These are phyloP conservation scores for Pseudocercospora fijiensis DNA, from an alignment of 2,329 filamentous ascomycete species.

Conservation along the genomic window DNA sequence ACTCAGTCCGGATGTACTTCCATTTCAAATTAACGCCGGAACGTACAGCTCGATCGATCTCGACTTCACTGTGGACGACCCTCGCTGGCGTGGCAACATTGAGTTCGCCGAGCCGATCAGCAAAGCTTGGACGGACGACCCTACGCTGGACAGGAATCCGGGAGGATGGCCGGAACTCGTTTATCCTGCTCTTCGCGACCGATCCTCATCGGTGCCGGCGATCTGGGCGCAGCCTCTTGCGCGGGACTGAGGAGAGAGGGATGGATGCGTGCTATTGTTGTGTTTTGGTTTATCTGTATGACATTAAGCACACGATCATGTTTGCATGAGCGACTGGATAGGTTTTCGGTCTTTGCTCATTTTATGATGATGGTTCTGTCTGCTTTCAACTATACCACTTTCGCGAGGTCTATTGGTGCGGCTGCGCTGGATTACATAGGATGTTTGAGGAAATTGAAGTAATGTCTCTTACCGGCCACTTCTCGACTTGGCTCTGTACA, in stretches of 20 bases:
- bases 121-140: neutral
- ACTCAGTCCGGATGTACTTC: neutral
- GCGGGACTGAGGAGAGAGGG: neutral
- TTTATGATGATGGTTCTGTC: neutral
- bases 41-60: neutral
- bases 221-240: neutral
- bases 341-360: neutral
- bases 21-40: neutral
- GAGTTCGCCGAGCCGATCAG: neutral
- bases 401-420: neutral
- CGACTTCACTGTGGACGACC: neutral
- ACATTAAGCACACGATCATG: conserved; percentile 3
- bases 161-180: neutral
- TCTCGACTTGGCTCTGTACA: neutral
- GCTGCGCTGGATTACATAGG: neutral
- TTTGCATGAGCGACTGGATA: neutral
- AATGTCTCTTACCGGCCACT: neutral
- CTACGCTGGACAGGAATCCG: neutral
- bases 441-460: neutral
- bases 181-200: neutral
- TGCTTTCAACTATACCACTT: conserved; percentile 6
- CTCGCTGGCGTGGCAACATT: neutral
- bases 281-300: neutral
- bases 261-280: neutral
- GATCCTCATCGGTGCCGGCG: neutral